These are phyloP conservation scores for Pythium rishiriense DNA, from an alignment of 352 stramenopile genomes.

Conservation along the genomic window DNA sequence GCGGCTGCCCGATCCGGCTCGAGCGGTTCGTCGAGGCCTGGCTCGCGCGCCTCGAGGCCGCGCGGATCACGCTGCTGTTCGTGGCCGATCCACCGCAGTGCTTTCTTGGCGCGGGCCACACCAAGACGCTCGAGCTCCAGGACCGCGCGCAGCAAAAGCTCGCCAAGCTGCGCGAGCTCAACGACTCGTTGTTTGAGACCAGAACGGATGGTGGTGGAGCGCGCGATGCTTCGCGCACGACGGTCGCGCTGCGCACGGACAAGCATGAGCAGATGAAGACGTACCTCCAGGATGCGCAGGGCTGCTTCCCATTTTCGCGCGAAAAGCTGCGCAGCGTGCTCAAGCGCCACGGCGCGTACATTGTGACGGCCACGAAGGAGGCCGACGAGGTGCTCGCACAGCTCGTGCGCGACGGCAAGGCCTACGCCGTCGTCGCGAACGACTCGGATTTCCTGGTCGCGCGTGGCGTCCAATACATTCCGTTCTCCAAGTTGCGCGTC, in stretches of 20 bases:
- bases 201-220: neutral
- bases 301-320: conserved; percentile 73
- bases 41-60: conserved; percentile 33
- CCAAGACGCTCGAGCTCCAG: conserved; percentile 57
- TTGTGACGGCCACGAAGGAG: conserved; percentile 63
- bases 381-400: conserved; percentile 78
- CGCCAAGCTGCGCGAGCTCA: conserved; percentile 46
- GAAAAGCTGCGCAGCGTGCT: conserved; percentile 67
- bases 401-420: conserved; percentile 49
- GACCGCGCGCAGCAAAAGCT: conserved; percentile 60
- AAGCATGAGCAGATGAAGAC: conserved; percentile 24
- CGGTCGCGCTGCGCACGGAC: conserved; percentile 15
- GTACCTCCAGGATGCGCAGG: conserved; percentile 60
- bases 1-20: conserved; percentile 37
- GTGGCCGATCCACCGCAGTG: conserved; percentile 74
- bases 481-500: conserved; percentile 48
- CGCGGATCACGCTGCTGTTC: conserved; percentile 62
- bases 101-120: conserved; percentile 67
- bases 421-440: conserved; percentile 69
- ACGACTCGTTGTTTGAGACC: conserved; percentile 31
- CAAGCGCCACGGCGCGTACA: conserved; percentile 42
- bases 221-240: neutral
- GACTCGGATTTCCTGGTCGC: conserved; percentile 92
- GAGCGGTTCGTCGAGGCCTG: conserved; percentile 48
- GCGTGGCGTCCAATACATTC: conserved; percentile 80